Base-by-base conservation (phyloP, 2,329 filamentous ascomycete genomes). In the Paecilomyces variotii region DNA sequence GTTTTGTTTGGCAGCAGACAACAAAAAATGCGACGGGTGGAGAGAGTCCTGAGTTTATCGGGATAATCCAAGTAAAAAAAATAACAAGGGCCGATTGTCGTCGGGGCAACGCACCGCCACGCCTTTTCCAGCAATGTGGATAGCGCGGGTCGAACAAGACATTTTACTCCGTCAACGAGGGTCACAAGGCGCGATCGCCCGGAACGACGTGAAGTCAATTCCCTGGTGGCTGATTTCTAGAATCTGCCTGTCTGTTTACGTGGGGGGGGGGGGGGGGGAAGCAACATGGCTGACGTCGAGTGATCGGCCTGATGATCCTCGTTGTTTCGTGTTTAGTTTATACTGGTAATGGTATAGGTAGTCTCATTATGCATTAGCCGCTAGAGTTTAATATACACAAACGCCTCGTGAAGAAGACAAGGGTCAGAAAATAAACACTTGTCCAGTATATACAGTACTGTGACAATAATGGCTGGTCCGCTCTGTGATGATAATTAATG, bases 41-140 rank as follows among this genome's bases (percentile, higher is more conserved):
- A 55, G 7, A 2, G 14, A 25, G 30, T 27, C 39, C 2, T 45
- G 39, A 39, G 12, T 24, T 57, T 58, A 53, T 45, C 56, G 35
- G 39, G 34, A 49, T 56, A 57, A 57, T 24, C 6, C 39, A 56
- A 51, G 34, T 55, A 54, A 32, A 45, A 24, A 54, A 58, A 56
- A 52, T 53, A 59, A 56, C 50, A 32, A 60, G 60, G 61, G 55
- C 63, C 60, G 73, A 76, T 76, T 74, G 72, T 76, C 74, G 71
- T 63, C 70, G 63, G 60, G 68, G 73, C 73, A 76, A 75, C 72
- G 35, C 32, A 53, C 26, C n/a, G 39, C n/a, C 19, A 45, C 39
- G n/a, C 39, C 32, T 45, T 45, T 45, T 19, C 39, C 39, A 45
- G 39, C 12, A 27, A 58, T 62, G 58, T 51, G 53, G 53, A 52